Evolutionary conservation across 768 basidiomycete genomes (phyloP), one percentile per base, ranked within the genome.

Genomic region (Rhizopogon salebrosus): DNA sequence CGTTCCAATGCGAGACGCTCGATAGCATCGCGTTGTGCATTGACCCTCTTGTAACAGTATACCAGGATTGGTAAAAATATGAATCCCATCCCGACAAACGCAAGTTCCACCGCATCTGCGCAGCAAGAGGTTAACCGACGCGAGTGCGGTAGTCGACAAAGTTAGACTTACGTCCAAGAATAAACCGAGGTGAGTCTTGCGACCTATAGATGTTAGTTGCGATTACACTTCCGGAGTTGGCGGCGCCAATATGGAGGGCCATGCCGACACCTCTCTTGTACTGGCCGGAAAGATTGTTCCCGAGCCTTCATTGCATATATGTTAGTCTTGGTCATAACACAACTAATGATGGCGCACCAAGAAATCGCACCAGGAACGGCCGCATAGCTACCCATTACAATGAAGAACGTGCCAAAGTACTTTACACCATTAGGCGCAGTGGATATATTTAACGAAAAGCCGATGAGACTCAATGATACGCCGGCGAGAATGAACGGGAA

Each of bases 211-310:
- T 78, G 56, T 82, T 85, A 6, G 76, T 74, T 2, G 84, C 80
- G 49, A 87, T 80, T 39, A 42, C 60, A n/a, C n/a, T n/a, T n/a
- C n/a, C n/a, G n/a, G n/a, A n/a, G n/a, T n/a, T n/a, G n/a, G n/a
- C n/a, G n/a, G n/a, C n/a, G n/a, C n/a, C 60, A 41, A 57, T 50
- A 36, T 87, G 81, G 23, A 87, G 49, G 0, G 84, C 84, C 77
- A 88, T 80, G 3, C 81, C 84, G 10, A 84, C 71, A 14, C 67
- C 85, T 3, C 86, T 84, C 62, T 87, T 89, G 62, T 83, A 87
- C 54, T 85, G 83, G 0, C 86, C 86, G 0, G 38, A 39, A 18
- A 55, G 51, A 27, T 55, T 55, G 31, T 55, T 55, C 14, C 43
- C 54, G 8, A 53, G 18, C 51, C 54, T 55, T 41, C 1, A 23